Base-by-base conservation (phyloP, 75 land plant species). In the Gnetum montanum region DNA sequence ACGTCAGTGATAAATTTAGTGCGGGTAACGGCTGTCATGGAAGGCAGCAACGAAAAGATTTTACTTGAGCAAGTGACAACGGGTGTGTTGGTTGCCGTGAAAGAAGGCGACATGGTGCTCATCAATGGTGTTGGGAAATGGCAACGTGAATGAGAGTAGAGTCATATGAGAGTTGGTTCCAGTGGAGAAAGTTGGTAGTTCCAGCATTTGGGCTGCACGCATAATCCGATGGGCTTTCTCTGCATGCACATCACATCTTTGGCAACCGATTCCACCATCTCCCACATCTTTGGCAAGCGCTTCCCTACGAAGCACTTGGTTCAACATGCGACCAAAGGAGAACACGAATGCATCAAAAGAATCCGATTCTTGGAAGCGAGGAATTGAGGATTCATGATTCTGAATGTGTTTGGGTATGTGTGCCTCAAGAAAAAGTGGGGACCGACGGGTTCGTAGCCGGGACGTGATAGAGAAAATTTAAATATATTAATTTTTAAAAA, bases 141-240 rank as follows among this genome's bases (percentile, higher is more conserved):
- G 86, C 26, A 81, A 80, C 49, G 81, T 93, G 4, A 95, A 93
- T 50, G 95, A 93, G 65, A 84, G 81, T 35, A 77, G 79, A 24
- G 38, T 93, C 41, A 88, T 90, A 1, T 90, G 98, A 31, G 98
- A 93, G 69, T 74, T 95, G 2, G 57, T 65, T 26, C 98, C 98
- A 3, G 90, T 80, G 2, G 61, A 84, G 58, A 93, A 93, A 59
- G 77, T 71, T 29, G 74, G 49, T 11, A 79, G 73, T 8, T 69
- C 78, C 6, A 51, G 19, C 26, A 95, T 93, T 19, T 93, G 86
- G 90, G 98, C 90, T 12, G 95, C 63, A 84, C 98, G 19, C 64
- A 82, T 16, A 93, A 93, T 54, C 56, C 85, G 25, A 76, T 84
- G 67, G 98, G 98, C 8, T 87, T 76, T 54, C 72, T 92, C 16